Base-by-base conservation (phyloP, 805 yeast species). In the Schizosaccharomyces japonicus region DNA sequence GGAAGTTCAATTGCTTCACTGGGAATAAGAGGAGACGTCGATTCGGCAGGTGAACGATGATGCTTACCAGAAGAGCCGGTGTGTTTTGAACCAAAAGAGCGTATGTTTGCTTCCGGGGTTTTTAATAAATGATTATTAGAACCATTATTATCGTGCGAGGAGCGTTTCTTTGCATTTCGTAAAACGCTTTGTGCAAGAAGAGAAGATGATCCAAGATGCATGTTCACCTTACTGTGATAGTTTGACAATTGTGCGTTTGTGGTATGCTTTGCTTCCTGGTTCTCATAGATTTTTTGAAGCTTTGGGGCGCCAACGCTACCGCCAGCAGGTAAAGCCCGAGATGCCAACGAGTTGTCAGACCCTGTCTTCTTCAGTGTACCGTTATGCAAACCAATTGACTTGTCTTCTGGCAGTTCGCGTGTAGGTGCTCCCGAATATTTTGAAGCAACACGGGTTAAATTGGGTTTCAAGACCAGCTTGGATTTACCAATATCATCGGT, bases 1-100 rank as follows among this genome's bases (percentile, higher is more conserved):
- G 58, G 58, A 27, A 55, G 47, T 15, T 49, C 57, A 30, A n/a
- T 13, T 23, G 46, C 21, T 27, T 8, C 27, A 13, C 23, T 36
- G 11, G 42, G 42, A 17, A n/a, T 21, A 32, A 17, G 21, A 32
- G 19, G 21, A 11, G 19, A 17, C 36, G 19, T 7, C 17, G 17
- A 10, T 2, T 32, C 3, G n/a, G 7, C 19, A 11, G 19, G 4
- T 32, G 2, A 32, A n/a, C n/a, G 19, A 32, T 32, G 17, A 10
- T 15, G 17, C n/a, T n/a, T n/a, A n/a, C n/a, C n/a, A n/a, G n/a
- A n/a, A n/a, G n/a, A n/a, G n/a, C n/a, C n/a, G n/a, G n/a, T n/a
- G n/a, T n/a, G n/a, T n/a, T n/a, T n/a, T n/a, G n/a, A n/a, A n/a
- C n/a, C n/a, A n/a, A n/a, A n/a, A n/a, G n/a, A n/a, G n/a, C n/a